Evolutionary conservation across 768 basidiomycete species (phyloP).

Genomic region (Russula sp.): DNA sequence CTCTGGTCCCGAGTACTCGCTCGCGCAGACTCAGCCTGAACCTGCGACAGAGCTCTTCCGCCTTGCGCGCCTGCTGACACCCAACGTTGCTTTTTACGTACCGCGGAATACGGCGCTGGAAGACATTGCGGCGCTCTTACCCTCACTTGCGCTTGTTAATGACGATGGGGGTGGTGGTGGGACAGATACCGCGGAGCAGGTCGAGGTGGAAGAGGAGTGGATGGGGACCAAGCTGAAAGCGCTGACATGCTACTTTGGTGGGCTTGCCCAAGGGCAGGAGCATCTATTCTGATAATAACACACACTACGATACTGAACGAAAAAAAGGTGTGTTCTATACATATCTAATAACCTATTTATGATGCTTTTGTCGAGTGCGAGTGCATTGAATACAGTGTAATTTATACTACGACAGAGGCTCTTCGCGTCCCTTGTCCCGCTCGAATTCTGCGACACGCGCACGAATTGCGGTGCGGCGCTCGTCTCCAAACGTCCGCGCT

Average conservation of each 20-base stretch:
- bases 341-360: constrained; percentile 1
- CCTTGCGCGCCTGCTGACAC: constrained; percentile 63
- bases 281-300: constrained; percentile 41
- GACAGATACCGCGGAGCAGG: constrained; percentile 40
- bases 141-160: neutral
- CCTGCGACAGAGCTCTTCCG: constrained; percentile 79
- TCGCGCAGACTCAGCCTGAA: constrained; percentile 70
- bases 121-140: constrained; percentile 58
- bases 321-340: neutral
- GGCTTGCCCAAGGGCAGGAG: constrained; percentile 65
- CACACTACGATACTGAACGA: neutral
- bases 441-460: constrained; percentile 40
- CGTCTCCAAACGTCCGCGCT: constrained; percentile 48
- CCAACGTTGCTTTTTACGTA: constrained; percentile 83
- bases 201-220: constrained; percentile 97
- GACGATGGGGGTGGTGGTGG: neutral
- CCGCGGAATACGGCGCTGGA: constrained; percentile 74
- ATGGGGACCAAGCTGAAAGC: constrained; percentile 92
- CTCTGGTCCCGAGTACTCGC: constrained; percentile 51
- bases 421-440: constrained; percentile 16
- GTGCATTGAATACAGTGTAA: neutral
- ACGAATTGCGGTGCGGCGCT: constrained; percentile 46
- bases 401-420: neutral
- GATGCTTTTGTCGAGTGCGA: neutral
- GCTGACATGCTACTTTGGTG: constrained; percentile 90